These are phyloP conservation scores for Phaeosphaeria sp. DNA, from an alignment of 2,329 filamentous ascomycete genomes.

Conservation along the genomic window DNA sequence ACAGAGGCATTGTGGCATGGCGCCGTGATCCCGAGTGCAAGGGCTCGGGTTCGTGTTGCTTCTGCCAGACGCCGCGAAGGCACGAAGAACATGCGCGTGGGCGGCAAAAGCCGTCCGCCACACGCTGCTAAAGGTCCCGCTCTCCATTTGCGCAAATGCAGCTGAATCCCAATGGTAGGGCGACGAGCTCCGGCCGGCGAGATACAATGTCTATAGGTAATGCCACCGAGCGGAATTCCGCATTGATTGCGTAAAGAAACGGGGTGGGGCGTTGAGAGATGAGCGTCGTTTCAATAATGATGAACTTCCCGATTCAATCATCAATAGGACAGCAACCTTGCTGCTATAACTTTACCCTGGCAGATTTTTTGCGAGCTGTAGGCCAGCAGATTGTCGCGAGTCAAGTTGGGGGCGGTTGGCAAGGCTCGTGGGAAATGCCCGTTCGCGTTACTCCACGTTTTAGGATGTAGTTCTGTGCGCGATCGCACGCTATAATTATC, in stretches of 20 bases:
- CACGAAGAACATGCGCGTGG: constrained; percentile 3
- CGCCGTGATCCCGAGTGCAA: constrained; percentile 10
- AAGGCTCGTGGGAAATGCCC: constrained; percentile 2
- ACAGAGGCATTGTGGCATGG: constrained; percentile 6
- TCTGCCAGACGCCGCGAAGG: constrained; percentile 2
- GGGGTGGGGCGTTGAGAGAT: constrained; percentile 7
- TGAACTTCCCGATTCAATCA: not conserved
- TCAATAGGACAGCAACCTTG: not conserved
- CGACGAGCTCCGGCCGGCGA: constrained; percentile 1
- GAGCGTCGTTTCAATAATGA: constrained; percentile 1
- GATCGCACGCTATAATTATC: constrained; percentile 6
- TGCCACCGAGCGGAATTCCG: constrained; percentile 3
- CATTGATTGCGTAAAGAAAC: constrained; percentile 1
- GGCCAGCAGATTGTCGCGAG: not conserved
- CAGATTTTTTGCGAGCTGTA: not conserved
- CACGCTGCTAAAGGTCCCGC: not conserved
- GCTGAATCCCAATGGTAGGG: not conserved
- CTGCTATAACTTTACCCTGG: not conserved
- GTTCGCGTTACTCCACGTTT: constrained; percentile 9
- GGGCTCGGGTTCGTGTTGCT: constrained; percentile 12
- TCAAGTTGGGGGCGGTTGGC: constrained; percentile 1
- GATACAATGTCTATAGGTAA: not conserved
- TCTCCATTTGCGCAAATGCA: constrained; percentile 1
- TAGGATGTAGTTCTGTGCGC: constrained; percentile 1
- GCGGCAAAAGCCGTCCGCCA: constrained; percentile 3